Evolutionary conservation across 129 eudicot genomes (phyloP), one percentile per base, ranked within the genome.

Genomic region (Dittrichia graveolens): DNA sequence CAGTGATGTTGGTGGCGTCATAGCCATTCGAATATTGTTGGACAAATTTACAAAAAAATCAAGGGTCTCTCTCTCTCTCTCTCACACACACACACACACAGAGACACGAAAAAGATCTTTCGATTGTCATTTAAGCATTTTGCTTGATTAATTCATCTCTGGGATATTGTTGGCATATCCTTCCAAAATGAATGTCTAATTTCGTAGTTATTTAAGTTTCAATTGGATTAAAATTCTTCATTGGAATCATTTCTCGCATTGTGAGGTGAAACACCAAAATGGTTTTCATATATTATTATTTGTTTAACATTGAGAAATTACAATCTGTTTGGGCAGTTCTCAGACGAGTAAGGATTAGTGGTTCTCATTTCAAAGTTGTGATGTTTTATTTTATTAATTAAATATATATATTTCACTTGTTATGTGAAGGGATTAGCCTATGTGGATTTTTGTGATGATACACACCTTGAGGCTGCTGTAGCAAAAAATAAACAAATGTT

Each of bases 1-100:
- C 78, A 71, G 82, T 75, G 97, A 94, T 61, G 85, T 82, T 65
- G 97, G 96, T n/a, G 98, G 98, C 8, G 96, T 90, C n/a, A 82
- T 46, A 66, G 90, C 84, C 37, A 78, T 94, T 65, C 92, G 96
- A 38, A 80, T 94, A 60, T 68, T 90, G 72, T 77, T 67, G 78
- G 96, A 94, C 85, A 86, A 80, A 80, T 78, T 73, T 79, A 90
- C 96, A 16, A 82, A 79, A 48, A 90, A 84, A 68, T 84, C 98
- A 71, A 88, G 95, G 95, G 98, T 90, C 78, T 68, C 69, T 80
- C 54, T 70, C 72, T 67, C 78, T 65, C 60, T 66, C 56, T 58
- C 34, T 38, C 7, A 9, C 39, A 39, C 35, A 39, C 67, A 38
- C 35, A 5, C 8, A 5, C 37, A 24, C 31, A 24, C 31, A 24